Base-by-base conservation (phyloP, 2,329 filamentous ascomycete species). In the Beauveria pseudobassiana region DNA sequence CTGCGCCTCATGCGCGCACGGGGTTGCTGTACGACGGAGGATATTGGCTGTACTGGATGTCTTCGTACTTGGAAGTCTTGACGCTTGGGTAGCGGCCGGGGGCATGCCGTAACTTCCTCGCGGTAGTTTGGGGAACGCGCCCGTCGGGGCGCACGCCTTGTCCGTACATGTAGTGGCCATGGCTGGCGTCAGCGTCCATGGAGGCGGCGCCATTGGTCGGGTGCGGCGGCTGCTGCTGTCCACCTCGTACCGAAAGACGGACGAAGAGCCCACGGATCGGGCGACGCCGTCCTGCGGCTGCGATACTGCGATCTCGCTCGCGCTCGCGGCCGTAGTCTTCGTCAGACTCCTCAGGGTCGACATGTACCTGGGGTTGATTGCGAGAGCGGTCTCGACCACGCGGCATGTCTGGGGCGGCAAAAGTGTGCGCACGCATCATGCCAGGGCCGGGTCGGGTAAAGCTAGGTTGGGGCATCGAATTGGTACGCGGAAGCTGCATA, bases 361-460 rank as follows among this genome's bases (percentile, higher is more conserved):
- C 64, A 61, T 77, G 76, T 8, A 75, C 66, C 63, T 78, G 76
- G 6, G 75, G 34, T 8, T 76, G 72, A 65, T 71, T 65, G 50
- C 72, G 72, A 12, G 74, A 75, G 18, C 76, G 75, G 34, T 68
- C 68, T 28, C 76, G 76, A 8, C 76, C 76, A 5, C 75, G 74
- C 6, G 68, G 64, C 10, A 72, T 69, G 1, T 63, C 34, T 2
- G 62, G 24, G 2, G 72, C 70, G 5, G 66, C 63, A 50, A 70
- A 77, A 0, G 75, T 77, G 54, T 75, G 66, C 2, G 76, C 63
- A 45, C 76, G 69, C 10, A 67, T 45, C 3, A 74, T 65, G 5
- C 61, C 63, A 3, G 73, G 72, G 1, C 69, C 64, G 9, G 71
- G 67, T 14, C 73, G 72, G 30, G 62, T 18, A 58, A 71, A 72